Conservation (phyloP, 768 basidiomycete species). For the Amanita pallidorosea region DNA sequence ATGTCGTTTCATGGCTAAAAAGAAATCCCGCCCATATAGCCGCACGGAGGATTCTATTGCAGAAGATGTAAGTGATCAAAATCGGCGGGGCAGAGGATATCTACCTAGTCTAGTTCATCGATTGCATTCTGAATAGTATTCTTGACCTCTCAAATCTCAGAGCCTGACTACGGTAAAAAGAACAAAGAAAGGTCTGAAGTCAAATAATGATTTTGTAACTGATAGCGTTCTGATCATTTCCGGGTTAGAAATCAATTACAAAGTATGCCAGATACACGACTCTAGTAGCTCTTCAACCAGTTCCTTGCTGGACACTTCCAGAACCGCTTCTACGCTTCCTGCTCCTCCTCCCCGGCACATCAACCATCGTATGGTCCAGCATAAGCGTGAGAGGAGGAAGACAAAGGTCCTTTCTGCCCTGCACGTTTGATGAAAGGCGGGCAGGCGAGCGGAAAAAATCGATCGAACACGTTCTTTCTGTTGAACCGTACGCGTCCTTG, state of each 20-base stretch:
- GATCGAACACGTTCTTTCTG: conserved; percentile 65
- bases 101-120: no score
- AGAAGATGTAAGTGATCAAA: not conserved
- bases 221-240: no score
- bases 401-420: not conserved
- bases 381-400: conserved; percentile 32
- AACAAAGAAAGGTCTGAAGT: no score
- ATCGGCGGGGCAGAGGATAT: no score
- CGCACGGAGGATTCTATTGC: not conserved
- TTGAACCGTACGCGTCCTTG: conserved; percentile 34
- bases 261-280: not conserved
- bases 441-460: conserved; percentile 74
- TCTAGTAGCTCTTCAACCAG: not conserved
- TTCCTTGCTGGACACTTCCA: not conserved
- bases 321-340: not conserved
- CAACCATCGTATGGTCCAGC: conserved; percentile 51
- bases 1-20: no score
- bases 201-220: no score
- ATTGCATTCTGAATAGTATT: no score
- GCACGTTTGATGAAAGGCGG: conserved; percentile 21
- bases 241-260: no score
- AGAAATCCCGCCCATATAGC: not conserved
- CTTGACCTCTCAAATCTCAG: no score
- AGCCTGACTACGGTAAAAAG: no score
- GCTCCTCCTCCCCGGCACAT: conserved; percentile 13